Percentiles rank a stretch among this genome's conserved stretches.
phyloP scores from a whole-genome alignment of 768 basidiomycete genomes.

The Psilocybe tampanensis region DNA sequence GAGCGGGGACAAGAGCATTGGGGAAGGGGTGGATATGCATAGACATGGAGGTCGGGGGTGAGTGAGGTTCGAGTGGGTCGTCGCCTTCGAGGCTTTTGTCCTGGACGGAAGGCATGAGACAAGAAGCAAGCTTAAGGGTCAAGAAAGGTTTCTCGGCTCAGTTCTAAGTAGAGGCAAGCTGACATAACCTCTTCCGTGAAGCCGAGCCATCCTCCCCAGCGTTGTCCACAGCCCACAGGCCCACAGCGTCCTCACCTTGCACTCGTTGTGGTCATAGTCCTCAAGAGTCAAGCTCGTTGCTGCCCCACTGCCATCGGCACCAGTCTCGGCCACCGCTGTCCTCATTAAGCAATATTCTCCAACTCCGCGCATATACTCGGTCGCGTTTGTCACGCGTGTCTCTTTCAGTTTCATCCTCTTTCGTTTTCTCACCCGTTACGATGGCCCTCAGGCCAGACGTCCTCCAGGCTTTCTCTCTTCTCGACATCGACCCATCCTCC shows the following conservation, averaged over 20 bases:
- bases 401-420: slow-evolving; percentile 5
- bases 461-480: slow-evolving; percentile 28
- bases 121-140: slow-evolving; percentile 19
- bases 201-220: slow-evolving; percentile 16
- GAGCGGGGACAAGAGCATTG: slow-evolving; percentile 43
- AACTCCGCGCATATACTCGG: slow-evolving; percentile 23
- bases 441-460: slow-evolving; percentile 31
- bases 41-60: slow-evolving; percentile 42
- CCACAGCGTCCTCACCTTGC: slow-evolving; percentile 6
- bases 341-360: slow-evolving; percentile 14
- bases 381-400: slow-evolving; percentile 25
- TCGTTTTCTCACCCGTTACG: too few relatives aligned
- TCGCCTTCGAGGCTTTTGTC: slow-evolving; percentile 34
- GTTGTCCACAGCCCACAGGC: slow-evolving; percentile 13
- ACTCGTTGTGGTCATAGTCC: background rate
- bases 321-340: slow-evolving; percentile 5
- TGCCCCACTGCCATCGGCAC: background rate
- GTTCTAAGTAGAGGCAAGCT: slow-evolving; percentile 11
- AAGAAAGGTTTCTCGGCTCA: slow-evolving; percentile 19
- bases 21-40: slow-evolving; percentile 77
- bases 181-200: slow-evolving; percentile 21
- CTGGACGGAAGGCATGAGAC: slow-evolving; percentile 35
- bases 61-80: slow-evolving; percentile 36
- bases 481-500: slow-evolving; percentile 28
- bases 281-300: too few relatives aligned